phyloP scores from a whole-genome alignment of 495 filamentous ascomycete genomes.

The Hypoxylon perforatum region DNA sequence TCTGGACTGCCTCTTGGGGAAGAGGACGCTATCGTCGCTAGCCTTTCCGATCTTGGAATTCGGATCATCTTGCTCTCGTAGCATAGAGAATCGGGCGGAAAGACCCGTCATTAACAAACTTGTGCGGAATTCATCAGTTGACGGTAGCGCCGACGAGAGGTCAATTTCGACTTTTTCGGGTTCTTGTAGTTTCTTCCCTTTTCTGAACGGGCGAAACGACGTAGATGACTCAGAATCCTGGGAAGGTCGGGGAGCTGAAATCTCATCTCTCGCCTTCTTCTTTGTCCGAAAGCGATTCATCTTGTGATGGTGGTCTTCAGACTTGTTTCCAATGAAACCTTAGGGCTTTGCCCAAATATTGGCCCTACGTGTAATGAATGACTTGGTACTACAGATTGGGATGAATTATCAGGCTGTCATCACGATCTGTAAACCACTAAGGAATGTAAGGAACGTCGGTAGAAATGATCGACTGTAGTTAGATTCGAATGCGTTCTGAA shows the following conservation, averaged over 20 bases:
- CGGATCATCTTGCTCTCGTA: conserved; percentile 92
- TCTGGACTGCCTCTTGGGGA: conserved; percentile 80
- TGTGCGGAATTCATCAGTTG: conserved; percentile 92
- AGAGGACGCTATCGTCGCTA: conserved; percentile 91
- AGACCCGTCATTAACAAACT: conserved; percentile 96
- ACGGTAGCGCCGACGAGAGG: conserved; percentile 76
- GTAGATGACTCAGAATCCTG: conserved; percentile 62
- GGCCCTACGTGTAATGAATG: conserved; percentile 13
- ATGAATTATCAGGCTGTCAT: conserved; percentile 1
- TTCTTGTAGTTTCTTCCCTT: conserved; percentile 66
- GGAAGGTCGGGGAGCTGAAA: conserved; percentile 57
- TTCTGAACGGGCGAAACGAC: conserved; percentile 66
- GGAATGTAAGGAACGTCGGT: conserved; percentile 10
- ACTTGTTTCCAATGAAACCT: not conserved
- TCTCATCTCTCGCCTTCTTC: conserved; percentile 73
- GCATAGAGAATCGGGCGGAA: conserved; percentile 95
- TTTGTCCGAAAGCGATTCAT: conserved; percentile 83
- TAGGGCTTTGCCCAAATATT: not conserved
- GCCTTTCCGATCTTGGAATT: conserved; percentile 88
- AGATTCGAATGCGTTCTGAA: conserved; percentile 7
- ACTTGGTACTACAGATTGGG: not conserved
- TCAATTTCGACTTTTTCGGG: conserved; percentile 76
- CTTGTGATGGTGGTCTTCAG: conserved; percentile 7
- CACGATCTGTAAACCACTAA: conserved; percentile 19
- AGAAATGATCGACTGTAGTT: conserved; percentile 33